Base-by-base conservation (phyloP, 2,329 filamentous ascomycete genomes). In the Acephala macrosclerotiorum region DNA sequence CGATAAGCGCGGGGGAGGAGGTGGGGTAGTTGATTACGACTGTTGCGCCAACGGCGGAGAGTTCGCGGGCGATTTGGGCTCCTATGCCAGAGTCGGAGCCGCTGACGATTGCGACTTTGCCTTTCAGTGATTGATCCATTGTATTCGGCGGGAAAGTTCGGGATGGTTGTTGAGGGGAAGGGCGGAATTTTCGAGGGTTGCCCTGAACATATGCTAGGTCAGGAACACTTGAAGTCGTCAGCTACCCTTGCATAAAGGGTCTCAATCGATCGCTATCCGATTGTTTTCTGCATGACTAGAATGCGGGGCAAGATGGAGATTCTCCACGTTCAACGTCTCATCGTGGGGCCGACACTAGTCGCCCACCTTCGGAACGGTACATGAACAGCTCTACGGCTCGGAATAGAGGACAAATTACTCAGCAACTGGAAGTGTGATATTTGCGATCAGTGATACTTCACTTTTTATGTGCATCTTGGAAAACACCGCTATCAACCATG, bases 71-170 rank as follows among this genome's bases (percentile, higher is more conserved):
- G 47, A 82, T 81, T 55, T 79, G 79, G 20, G 75, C 75, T 33
- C 81, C 81, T 66, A 83, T 82, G 38, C 81, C 81, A 12, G 75
- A 78, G 68, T 71, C 74, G 36, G 75, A 78, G 58, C 78, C 79
- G 16, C 76, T 78, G 55, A 88, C 76, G 9, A 87, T 77, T 14
- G 86, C 83, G 57, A 84, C 81, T 72, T 86, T 86, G 63, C 83
- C 83, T 64, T 82, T 80, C 66, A 85, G 84, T 25, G 75, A 64
- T 18, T 57, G 25, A 20, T 58, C 51, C 51, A 56, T 56, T 6
- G 51, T 35, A 18, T 6, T 25, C 18, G 12, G 45, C 20, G 20
- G 18, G 22, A 22, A 5, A 22, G 11, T 49, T 49, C 20, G 18
- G 20, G 45, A 22, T 22, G 22, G 20, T 20, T 42, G 18, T 16